Base-by-base conservation (phyloP, 306 rosid species). In the Cyclanthera cordifolia region DNA sequence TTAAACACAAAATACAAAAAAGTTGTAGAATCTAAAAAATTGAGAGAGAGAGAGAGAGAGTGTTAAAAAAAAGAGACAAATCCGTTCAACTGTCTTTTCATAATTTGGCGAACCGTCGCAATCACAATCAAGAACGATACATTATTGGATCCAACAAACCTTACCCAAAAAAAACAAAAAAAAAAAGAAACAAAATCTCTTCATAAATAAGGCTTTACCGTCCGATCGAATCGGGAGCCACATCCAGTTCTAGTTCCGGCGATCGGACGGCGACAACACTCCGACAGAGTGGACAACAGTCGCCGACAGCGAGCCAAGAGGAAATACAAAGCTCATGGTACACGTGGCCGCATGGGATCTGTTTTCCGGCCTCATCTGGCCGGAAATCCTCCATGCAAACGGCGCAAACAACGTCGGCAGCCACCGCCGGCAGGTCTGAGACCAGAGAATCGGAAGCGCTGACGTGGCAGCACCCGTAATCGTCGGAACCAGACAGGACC, bases 221-320 rank as follows among this genome's bases (percentile, higher is more conserved):
- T 25, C 37, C 34, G 28, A 64, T 64, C 34, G 14, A 41, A 64
- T 6, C 41, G 0, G 53, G 8, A n/a, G 59, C 10, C 8, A 15
- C 41, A 34, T 34, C 2, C 3, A 32, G 6, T 1, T 34, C 2
- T 3, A 32, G 6, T 1, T 41, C 69, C 34, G 65, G 28, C 19
- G 19, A 53, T 21, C 27, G 25, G 57, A 41, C 28, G 74, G 79
- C 37, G 75, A 88, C 28, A 15, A 58, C 53, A 71, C 71, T 51
- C 46, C 96, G 96, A 76, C 94, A 89, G 15, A 89, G 86, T 0
- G 96, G 96, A 72, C 96, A 87, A 70, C 86, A 85, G 72, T 75
- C 78, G 71, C 71, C 79, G 72, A 45, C 70, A 28, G 85, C 75
- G 24, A 89, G 80, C 96, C 96, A 89, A 9, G 83, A 9, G 65